Percentiles rank a stretch among this genome's conserved stretches.
Evolutionary conservation across 768 basidiomycete species (phyloP).

Genomic region (Collybia mongolica): DNA sequence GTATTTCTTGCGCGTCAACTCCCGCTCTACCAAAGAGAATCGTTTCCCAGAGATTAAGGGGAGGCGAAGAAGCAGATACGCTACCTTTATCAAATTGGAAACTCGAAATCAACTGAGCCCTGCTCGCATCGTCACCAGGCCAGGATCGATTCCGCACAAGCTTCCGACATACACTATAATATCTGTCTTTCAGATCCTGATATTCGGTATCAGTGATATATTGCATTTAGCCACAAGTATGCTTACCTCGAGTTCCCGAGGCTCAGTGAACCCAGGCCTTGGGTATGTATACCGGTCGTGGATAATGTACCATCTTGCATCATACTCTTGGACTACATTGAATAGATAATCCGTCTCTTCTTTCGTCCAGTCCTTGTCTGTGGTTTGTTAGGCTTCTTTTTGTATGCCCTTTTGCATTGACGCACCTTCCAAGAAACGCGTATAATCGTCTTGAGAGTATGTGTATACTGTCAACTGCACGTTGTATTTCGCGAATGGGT

Average conservation of each 20-base stretch:
- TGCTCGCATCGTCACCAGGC: slow-evolving; percentile 75
- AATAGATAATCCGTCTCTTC: slow-evolving; percentile 96
- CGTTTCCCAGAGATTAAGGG: not conserved
- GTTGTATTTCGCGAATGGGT: slow-evolving; percentile 84
- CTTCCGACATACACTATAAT: slow-evolving; percentile 88
- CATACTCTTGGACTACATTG: slow-evolving; percentile 73
- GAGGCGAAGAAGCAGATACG: slow-evolving; percentile 1
- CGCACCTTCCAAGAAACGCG: slow-evolving; percentile 71
- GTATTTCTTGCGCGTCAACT: slow-evolving; percentile 86
- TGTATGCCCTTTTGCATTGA: not conserved
- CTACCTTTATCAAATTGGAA: slow-evolving; percentile 89
- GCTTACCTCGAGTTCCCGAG: slow-evolving; percentile 71
- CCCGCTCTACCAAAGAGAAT: slow-evolving; percentile 59
- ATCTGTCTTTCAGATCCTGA: slow-evolving; percentile 92
- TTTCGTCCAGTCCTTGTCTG: slow-evolving; percentile 85
- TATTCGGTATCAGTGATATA: slow-evolving; percentile 1
- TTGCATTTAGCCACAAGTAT: too few relatives aligned
- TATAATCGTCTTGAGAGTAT: slow-evolving; percentile 89
- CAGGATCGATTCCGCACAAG: slow-evolving; percentile 84
- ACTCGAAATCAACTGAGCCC: slow-evolving; percentile 62
- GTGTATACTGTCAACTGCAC: slow-evolving; percentile 59
- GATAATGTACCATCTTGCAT: slow-evolving; percentile 86
- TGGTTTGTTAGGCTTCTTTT: not conserved
- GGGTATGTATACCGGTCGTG: slow-evolving; percentile 86
- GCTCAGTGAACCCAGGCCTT: slow-evolving; percentile 28